Conservation (phyloP, 306 rosid genomes). For the Leucaena leucocephala region DNA sequence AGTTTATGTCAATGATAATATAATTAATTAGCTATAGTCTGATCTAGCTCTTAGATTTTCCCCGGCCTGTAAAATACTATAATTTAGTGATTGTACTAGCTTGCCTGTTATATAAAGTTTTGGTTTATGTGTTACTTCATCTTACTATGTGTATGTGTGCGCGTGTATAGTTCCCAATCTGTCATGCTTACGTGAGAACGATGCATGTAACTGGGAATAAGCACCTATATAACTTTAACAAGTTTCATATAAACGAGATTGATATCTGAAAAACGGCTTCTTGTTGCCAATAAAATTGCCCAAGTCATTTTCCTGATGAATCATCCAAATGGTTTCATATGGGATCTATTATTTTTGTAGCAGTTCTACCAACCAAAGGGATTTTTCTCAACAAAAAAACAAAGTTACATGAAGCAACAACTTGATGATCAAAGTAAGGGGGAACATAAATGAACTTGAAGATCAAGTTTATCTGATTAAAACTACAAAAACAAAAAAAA, state of each 20-base stretch:
- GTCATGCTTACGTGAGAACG: not conserved
- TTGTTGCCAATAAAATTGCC: not conserved
- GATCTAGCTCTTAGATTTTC: conserved; percentile 5
- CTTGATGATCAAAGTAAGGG: not conserved
- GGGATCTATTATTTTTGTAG: not conserved
- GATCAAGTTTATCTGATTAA: not conserved
- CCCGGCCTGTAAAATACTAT: not conserved
- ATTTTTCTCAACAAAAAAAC: not conserved
- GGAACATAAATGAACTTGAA: not conserved
- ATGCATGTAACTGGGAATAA: not conserved
- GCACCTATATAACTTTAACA: not conserved
- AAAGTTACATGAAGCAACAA: not conserved
- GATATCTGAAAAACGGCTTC: not conserved
- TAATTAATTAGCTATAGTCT: not conserved
- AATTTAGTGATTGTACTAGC: not conserved
- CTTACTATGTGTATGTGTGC: not conserved
- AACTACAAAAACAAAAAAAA: not conserved
- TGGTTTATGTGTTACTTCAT: not conserved
- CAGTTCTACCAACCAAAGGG: not conserved
- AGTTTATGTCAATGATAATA: not conserved
- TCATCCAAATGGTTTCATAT: too few species aligned
- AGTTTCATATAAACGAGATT: not conserved
- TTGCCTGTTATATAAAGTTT: not conserved
- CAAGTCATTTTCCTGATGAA: not conserved
- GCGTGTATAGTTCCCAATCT: not conserved